Evolutionary conservation across 441 rosid genomes (phyloP).

Genomic region (Cnidoscolus chayamansa): DNA sequence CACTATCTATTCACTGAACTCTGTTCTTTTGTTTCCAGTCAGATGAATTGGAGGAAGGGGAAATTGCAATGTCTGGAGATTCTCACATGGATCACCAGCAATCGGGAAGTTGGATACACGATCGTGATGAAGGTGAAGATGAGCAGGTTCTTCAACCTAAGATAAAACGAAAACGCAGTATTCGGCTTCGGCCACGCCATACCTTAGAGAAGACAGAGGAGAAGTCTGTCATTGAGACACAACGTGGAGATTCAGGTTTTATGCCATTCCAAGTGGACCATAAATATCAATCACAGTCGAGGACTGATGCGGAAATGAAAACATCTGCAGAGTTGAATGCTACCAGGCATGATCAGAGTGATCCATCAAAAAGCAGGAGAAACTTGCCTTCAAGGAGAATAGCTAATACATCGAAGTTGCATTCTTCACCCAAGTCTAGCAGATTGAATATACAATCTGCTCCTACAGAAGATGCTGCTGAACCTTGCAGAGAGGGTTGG

Average conservation of each 20-base stretch:
- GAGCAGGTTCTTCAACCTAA: slow-evolving; percentile 98
- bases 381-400: slow-evolving; percentile 64
- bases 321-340: slow-evolving; percentile 42
- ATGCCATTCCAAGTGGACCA: slow-evolving; percentile 52
- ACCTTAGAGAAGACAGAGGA: slow-evolving; percentile 64
- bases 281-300: slow-evolving; percentile 61
- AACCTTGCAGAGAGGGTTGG: slow-evolving; percentile 62
- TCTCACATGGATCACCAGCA: slow-evolving; percentile 87
- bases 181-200: slow-evolving; percentile 86
- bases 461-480: slow-evolving; percentile 55
- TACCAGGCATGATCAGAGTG: slow-evolving; percentile 67
- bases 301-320: slow-evolving; percentile 52
- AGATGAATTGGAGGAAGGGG: slow-evolving; percentile 98
- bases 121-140: slow-evolving; percentile 94
- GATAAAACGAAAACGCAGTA: slow-evolving; percentile 92
- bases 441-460: slow-evolving; percentile 50
- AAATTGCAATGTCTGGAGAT: slow-evolving; percentile 89
- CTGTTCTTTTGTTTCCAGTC: slow-evolving; percentile 45
- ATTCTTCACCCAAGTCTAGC: slow-evolving; percentile 65
- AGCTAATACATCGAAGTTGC: slow-evolving; percentile 66
- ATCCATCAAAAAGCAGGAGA: slow-evolving; percentile 56
- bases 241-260: slow-evolving; percentile 51
- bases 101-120: slow-evolving; percentile 96
- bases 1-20: slow-evolving; percentile 23
- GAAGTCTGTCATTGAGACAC: slow-evolving; percentile 51